phyloP scores from a whole-genome alignment of 495 filamentous ascomycete genomes.

The Immersiella caudata region DNA sequence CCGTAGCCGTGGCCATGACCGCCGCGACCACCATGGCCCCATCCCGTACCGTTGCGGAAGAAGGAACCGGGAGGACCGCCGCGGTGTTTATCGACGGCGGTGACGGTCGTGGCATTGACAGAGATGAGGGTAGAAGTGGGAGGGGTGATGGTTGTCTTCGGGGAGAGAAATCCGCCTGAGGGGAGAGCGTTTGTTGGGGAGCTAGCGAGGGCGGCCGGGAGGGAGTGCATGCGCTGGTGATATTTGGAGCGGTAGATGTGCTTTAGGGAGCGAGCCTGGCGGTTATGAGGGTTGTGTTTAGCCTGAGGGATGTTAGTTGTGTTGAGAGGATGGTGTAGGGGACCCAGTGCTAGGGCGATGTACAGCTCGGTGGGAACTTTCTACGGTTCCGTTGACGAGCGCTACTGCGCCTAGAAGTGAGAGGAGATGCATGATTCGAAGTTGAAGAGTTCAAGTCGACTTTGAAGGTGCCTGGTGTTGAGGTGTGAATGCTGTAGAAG shows the following conservation, averaged over 20 bases:
- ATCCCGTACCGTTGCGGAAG: neutral
- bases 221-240: conserved; percentile 16
- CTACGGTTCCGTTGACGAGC: conserved; percentile 19
- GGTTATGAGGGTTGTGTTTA: neutral
- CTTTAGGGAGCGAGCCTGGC: neutral
- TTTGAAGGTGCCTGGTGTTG: neutral
- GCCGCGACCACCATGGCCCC: neutral
- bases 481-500: neutral
- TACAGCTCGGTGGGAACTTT: conserved; percentile 11
- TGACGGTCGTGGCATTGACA: neutral
- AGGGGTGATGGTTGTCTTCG: conserved; percentile 1
- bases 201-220: neutral
- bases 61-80: neutral
- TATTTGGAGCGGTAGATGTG: conserved; percentile 14
- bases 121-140: neutral
- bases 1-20: neutral
- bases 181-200: neutral
- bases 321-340: neutral
- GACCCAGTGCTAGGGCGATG: neutral
- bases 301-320: conserved; percentile 2
- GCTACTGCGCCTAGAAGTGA: conserved; percentile 23
- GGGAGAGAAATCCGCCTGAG: neutral
- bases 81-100: neutral
- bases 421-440: conserved; percentile 24
- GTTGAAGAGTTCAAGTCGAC: neutral